A percentile compares a stretch with the other conserved stretches of the same genome.
These are phyloP conservation scores for Hypoxylon sp. DNA, from an alignment of 2,329 filamentous ascomycete species.

Conservation along the genomic window DNA sequence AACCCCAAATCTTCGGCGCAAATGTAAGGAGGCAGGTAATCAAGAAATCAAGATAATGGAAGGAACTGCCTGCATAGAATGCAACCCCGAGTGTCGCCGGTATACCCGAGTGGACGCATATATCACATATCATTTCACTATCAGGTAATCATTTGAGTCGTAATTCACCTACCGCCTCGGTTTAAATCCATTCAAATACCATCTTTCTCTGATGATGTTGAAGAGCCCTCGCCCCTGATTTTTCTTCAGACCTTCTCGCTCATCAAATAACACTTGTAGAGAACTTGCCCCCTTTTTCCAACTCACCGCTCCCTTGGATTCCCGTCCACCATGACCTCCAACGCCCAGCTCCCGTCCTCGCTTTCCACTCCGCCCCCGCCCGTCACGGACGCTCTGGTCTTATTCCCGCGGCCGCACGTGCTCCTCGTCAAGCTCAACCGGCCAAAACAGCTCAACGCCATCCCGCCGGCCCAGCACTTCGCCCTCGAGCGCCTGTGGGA, in stretches of 20 bases:
- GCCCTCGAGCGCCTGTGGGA: slow-evolving; percentile 64
- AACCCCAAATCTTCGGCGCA: slow-evolving; percentile 16
- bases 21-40: not conserved
- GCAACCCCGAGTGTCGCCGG: not conserved
- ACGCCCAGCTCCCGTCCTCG: slow-evolving; percentile 43
- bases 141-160: not conserved
- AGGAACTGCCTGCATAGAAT: not conserved
- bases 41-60: not conserved
- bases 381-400: slow-evolving; percentile 58
- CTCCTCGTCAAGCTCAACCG: slow-evolving; percentile 72
- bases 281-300: not conserved
- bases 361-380: slow-evolving; percentile 56
- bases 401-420: slow-evolving; percentile 66
- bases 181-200: not conserved
- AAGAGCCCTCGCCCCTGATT: not conserved
- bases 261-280: not conserved
- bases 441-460: slow-evolving; percentile 68
- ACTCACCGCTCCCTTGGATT: not conserved
- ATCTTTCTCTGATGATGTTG: not conserved
- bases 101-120: not conserved
- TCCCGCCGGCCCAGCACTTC: slow-evolving; percentile 62
- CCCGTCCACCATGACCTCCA: slow-evolving; percentile 15
- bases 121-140: not conserved
- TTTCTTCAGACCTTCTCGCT: not conserved
- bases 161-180: not conserved